phyloP scores from a whole-genome alignment of 164 flowering plant genomes.

The Pachysandra terminalis region DNA sequence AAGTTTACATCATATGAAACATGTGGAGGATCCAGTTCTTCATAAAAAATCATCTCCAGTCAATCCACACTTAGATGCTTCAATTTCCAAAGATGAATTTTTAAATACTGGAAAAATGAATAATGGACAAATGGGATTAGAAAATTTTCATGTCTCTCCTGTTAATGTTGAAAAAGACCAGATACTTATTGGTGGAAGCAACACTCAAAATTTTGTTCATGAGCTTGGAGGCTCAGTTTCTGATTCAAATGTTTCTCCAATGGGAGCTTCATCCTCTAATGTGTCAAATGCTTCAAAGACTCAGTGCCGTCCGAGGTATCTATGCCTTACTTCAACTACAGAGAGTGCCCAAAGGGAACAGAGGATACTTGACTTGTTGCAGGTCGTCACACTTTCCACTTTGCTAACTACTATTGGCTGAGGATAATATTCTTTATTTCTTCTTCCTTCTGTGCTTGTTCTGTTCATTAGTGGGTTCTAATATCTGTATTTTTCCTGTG shows the following conservation, averaged over 20 bases:
- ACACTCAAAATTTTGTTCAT: conserved; percentile 16
- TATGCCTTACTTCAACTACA: conserved; percentile 37
- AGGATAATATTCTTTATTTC: background rate
- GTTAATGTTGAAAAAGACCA: conserved; percentile 20
- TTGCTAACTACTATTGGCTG: background rate
- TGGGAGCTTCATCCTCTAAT: conserved; percentile 20
- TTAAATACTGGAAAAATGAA: conserved; percentile 13
- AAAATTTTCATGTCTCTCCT: conserved; percentile 13
- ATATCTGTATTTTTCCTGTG: conserved; percentile 14
- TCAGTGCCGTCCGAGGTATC: conserved; percentile 37
- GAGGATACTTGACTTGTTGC: conserved; percentile 51
- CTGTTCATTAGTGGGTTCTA: background rate
- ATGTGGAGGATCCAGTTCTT: conserved; percentile 16
- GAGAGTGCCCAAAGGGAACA: conserved; percentile 47
- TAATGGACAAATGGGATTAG: conserved; percentile 16
- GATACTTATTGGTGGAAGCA: conserved; percentile 17
- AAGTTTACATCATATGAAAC: conserved; percentile 7
- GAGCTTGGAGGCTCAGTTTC: conserved; percentile 20
- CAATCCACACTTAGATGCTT: conserved; percentile 20
- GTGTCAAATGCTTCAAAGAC: conserved; percentile 21
- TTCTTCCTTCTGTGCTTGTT: background rate
- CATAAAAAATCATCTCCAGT: conserved; percentile 22
- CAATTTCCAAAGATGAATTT: conserved; percentile 22
- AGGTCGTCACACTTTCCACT: conserved; percentile 36
- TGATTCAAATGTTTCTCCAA: conserved; percentile 22